Conservation (phyloP, 495 filamentous ascomycete genomes). For the Aspergillus kassunensis region DNA sequence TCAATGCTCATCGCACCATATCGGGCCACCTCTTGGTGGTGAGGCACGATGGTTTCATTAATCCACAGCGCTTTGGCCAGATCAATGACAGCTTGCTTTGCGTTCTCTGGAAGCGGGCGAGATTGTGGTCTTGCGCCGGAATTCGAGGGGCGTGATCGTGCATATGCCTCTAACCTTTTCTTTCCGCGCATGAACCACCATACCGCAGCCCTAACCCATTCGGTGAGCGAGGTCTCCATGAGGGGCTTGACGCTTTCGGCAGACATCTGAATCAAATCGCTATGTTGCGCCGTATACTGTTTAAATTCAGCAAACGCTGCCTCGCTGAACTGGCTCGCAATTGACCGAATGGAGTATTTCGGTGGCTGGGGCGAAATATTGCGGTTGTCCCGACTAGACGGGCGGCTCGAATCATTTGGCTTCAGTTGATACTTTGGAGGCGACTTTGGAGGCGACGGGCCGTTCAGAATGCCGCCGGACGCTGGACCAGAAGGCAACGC, state of each 20-base stretch:
- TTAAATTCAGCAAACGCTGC: slow-evolving; percentile 67
- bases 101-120: slow-evolving; percentile 17
- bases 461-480: slow-evolving; percentile 17
- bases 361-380: slow-evolving; percentile 30
- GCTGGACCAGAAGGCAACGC: slow-evolving; percentile 20
- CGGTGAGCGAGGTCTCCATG: slow-evolving; percentile 51
- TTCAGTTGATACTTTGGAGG: slow-evolving; percentile 12
- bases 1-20: slow-evolving; percentile 46
- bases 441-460: slow-evolving; percentile 5
- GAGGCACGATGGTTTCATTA: slow-evolving; percentile 56
- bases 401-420: slow-evolving; percentile 14
- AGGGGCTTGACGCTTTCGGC: slow-evolving; percentile 66
- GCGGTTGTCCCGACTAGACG: slow-evolving; percentile 19
- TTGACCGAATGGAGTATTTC: slow-evolving; percentile 36
- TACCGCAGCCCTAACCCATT: slow-evolving; percentile 64
- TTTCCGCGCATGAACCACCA: slow-evolving; percentile 91
- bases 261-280: slow-evolving; percentile 63
- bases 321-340: slow-evolving; percentile 49
- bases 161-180: slow-evolving; percentile 63
- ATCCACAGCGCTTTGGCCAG: slow-evolving; percentile 84
- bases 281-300: slow-evolving; percentile 59
- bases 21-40: slow-evolving; percentile 47
- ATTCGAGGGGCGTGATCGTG: slow-evolving; percentile 55
- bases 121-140: slow-evolving; percentile 23
- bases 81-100: slow-evolving; percentile 69